A percentile compares a stretch with the other conserved stretches of the same genome.
phyloP scores from a whole-genome alignment of 345 rosid species.

The Sapria himalayana region DNA sequence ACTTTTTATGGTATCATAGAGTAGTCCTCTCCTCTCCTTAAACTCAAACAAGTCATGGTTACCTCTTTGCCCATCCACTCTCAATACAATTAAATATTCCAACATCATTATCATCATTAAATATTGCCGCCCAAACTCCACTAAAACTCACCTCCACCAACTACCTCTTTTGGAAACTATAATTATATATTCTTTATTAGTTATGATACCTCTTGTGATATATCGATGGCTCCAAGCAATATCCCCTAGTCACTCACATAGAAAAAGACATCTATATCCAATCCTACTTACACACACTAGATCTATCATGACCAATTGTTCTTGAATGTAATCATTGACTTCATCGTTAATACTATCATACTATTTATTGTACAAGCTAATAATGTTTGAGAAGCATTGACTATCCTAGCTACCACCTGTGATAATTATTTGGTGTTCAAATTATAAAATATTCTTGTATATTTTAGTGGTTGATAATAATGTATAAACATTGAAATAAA shows the following conservation, averaged over 20 bases:
- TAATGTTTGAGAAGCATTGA: not conserved
- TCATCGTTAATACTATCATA: no score
- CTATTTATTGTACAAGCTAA: not conserved
- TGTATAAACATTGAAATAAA: no score
- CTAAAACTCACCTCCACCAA: no score
- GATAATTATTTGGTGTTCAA: no score
- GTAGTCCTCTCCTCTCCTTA: no score
- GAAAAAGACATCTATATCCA: not conserved
- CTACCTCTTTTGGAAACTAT: no score
- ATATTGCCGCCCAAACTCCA: not conserved
- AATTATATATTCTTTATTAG: not conserved
- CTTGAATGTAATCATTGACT: not conserved
- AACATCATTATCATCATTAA: not conserved
- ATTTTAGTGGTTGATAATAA: no score
- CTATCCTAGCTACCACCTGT: not conserved
- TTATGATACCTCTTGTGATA: not conserved
- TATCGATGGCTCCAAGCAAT: not conserved
- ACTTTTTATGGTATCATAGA: no score
- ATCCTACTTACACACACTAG: not conserved
- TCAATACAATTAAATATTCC: no score
- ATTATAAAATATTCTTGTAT: no score
- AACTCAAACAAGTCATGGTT: no score
- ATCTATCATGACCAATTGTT: not conserved
- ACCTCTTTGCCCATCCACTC: no score
- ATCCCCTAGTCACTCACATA: not conserved